Percentiles rank a stretch among this genome's conserved stretches.
Conservation (phyloP, 371 early-diverging fungal species). For the Apophysomyces elegans region DNA sequence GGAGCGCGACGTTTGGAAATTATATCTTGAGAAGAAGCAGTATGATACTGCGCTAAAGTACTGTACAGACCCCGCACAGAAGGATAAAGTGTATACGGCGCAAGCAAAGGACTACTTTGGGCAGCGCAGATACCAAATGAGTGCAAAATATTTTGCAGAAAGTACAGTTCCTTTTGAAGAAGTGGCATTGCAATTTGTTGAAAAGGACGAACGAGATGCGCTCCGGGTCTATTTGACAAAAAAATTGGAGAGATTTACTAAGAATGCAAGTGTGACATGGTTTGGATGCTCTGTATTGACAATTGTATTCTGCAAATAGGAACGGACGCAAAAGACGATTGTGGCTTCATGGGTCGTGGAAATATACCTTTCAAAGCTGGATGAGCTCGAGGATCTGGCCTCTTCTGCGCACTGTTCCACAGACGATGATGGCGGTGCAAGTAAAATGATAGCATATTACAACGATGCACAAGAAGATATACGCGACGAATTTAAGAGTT, state of each 20-base stretch:
- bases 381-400: conserved; percentile 66
- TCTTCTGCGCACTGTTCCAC: conserved; percentile 48
- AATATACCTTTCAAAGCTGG: conserved; percentile 77
- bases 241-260: conserved; percentile 65
- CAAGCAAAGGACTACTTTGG: conserved; percentile 89
- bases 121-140: conserved; percentile 70
- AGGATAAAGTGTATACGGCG: conserved; percentile 75
- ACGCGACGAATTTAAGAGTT: conserved; percentile 70
- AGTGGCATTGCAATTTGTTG: conserved; percentile 82
- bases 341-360: conserved; percentile 90
- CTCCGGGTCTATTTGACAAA: conserved; percentile 74
- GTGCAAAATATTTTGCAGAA: conserved; percentile 88
- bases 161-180: conserved; percentile 86
- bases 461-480: conserved; percentile 55
- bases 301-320: conserved; percentile 46
- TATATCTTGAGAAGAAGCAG: conserved; percentile 75
- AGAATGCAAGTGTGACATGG: conserved; percentile 50
- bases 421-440: conserved; percentile 7
- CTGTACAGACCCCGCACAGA: conserved; percentile 77
- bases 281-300: not conserved
- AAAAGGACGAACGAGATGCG: conserved; percentile 73
- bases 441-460: conserved; percentile 24
- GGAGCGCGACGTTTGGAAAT: conserved; percentile 91
- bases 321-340: conserved; percentile 80
- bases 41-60: conserved; percentile 79